Base-by-base conservation (phyloP, 179 eudicot species). In the Silene vulgaris region DNA sequence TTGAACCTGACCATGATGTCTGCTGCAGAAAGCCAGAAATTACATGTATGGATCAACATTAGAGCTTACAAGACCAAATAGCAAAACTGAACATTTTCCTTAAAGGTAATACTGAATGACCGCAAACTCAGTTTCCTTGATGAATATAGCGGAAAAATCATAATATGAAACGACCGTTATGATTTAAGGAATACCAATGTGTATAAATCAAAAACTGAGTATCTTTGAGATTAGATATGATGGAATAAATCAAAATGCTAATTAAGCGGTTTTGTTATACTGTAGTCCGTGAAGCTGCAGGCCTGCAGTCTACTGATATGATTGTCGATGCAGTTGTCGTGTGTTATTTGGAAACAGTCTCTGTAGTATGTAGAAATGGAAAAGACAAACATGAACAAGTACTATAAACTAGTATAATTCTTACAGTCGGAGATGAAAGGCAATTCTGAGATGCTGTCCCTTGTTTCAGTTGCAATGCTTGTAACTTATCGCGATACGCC, bases 381-480 rank as follows among this genome's bases (percentile, higher is more conserved):
- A 62, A 63, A 29, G 68, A 64, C 9, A 35, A 30, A 35, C 40
- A 35, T 35, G 40, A 35, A 35, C 40, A 35, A 5, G 40, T 35
- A 35, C 40, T 6, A 35, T 5, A 32, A 40, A 40, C 48, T 2
- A 40, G 48, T 13, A 30, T n/a, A 23, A 13, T 40, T 48, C 79
- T 80, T 80, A 80, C 82, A 80, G 30, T 71, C 17, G 72, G 69
- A 63, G 81, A 76, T 56, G 82, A 0, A 52, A 75, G 75, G 63
- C 68, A 14, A 69, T 76, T 45, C 68, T 48, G 12, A 19, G 54
- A 35, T 40, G 60, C 68, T 61, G 30, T 62, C 13, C 62, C 50
- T 11, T 63, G 37, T 23, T 57, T 65, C 61, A 57, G 21, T 32
- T 54, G 59, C 71, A 45, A 28, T n/a, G 73, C 57, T 45, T 69